phyloP scores from a whole-genome alignment of 1,139 yeast genomes.

The Nakaseomyces glabratus region DNA sequence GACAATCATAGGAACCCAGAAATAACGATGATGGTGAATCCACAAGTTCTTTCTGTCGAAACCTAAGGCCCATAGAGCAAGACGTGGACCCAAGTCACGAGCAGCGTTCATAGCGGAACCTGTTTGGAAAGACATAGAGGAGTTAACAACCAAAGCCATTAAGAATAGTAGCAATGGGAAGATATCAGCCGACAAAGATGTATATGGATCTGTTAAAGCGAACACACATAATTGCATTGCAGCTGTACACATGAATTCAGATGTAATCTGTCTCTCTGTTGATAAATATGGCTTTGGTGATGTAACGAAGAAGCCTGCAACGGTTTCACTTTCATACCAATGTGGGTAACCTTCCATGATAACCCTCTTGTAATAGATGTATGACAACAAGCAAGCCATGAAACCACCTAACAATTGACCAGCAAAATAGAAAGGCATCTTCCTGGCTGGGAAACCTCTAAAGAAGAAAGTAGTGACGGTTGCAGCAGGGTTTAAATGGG shows the following conservation, averaged over 20 bases:
- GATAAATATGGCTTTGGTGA: constrained; percentile 37
- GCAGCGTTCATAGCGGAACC: constrained; percentile 46
- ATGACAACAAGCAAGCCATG: constrained; percentile 34
- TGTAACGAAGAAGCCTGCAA: constrained; percentile 38
- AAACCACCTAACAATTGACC: constrained; percentile 38
- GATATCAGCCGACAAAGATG: constrained; percentile 37
- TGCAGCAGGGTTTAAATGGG: constrained; percentile 39
- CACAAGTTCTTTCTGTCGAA: constrained; percentile 36
- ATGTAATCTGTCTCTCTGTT: constrained; percentile 38
- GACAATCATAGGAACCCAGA: constrained; percentile 45
- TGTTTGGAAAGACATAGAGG: constrained; percentile 41
- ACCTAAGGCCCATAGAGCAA: constrained; percentile 40
- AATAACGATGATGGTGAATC: constrained; percentile 35
- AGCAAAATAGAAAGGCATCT: constrained; percentile 35
- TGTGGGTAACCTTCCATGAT: constrained; percentile 21
- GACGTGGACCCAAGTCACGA: constrained; percentile 45
- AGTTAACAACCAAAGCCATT: constrained; percentile 38
- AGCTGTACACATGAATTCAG: constrained; percentile 40
- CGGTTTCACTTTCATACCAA: constrained; percentile 23
- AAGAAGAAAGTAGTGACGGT: constrained; percentile 35
- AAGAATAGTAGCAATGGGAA: constrained; percentile 40
- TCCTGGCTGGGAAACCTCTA: constrained; percentile 38
- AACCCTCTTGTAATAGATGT: constrained; percentile 31
- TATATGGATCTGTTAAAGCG: constrained; percentile 42
- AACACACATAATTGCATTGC: constrained; percentile 38